Evolutionary conservation across 2,329 filamentous ascomycete genomes (phyloP).

Genomic region (Epichloe scottii): DNA sequence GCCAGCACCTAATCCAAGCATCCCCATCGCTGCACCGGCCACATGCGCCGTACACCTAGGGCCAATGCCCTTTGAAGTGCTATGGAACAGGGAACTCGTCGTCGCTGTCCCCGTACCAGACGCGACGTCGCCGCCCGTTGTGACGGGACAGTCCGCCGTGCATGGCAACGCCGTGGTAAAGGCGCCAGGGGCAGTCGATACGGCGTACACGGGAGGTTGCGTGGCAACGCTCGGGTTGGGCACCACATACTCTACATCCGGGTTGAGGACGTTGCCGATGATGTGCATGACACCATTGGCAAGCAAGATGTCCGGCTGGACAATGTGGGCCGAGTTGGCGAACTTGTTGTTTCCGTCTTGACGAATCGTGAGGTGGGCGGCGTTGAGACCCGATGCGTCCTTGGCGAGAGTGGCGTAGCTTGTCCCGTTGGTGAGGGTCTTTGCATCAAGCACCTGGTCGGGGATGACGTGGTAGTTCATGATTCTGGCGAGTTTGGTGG

Average conservation of each 20-base stretch:
- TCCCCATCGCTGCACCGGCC: constrained; percentile 17
- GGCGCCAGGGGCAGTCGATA: constrained; percentile 31
- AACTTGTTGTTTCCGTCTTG: constrained; percentile 32
- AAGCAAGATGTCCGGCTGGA: constrained; percentile 39
- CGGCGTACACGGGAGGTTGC: constrained; percentile 39
- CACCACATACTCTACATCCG: constrained; percentile 19
- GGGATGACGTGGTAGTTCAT: constrained; percentile 54
- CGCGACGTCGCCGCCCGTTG: constrained; percentile 8
- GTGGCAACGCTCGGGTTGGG: constrained; percentile 27
- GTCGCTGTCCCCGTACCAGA: constrained; percentile 11
- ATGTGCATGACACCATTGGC: constrained; percentile 47
- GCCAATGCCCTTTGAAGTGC: constrained; percentile 12
- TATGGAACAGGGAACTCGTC: constrained; percentile 10
- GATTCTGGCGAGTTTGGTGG: constrained; percentile 35
- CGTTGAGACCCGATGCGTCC: constrained; percentile 28
- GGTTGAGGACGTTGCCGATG: constrained; percentile 40
- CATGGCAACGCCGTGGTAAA: constrained; percentile 33
- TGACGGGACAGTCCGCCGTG: constrained; percentile 25
- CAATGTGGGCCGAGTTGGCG: constrained; percentile 40
- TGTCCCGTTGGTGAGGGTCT: constrained; percentile 21
- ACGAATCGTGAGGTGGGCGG: constrained; percentile 21
- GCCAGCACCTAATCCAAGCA: constrained; percentile 17
- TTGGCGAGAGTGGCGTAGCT: constrained; percentile 22
- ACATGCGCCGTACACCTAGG: constrained; percentile 15
- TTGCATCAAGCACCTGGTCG: constrained; percentile 39